Base-by-base conservation (phyloP, 106 monocot species). In the Dioscorea dumetorum region DNA sequence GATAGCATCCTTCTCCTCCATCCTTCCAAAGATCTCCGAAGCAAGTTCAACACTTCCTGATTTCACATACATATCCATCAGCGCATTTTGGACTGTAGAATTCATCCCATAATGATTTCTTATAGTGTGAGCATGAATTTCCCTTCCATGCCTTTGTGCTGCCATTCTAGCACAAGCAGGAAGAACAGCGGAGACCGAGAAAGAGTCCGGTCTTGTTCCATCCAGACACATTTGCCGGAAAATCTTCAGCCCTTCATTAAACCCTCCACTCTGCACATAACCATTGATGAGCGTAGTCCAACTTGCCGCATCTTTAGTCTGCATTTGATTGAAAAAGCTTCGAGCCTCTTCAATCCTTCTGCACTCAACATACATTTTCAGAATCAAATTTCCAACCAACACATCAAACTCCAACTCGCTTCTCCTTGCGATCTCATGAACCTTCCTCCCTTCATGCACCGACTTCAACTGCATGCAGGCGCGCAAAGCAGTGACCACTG, bases 41-140 rank as follows among this genome's bases (percentile, higher is more conserved):
- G 81, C 88, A 16, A 12, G 32, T 0, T 78, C 71, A n/a, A 88
- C 15, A 20, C 63, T 64, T 10, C 84, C 84, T 0, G 88, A 80
- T 41, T 88, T 88, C 24, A 76, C 73, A 28, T 84, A 84, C 84
- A 84, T 84, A 20, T 84, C 88, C 70, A 81, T 76, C 32, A 88
- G 73, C 3, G 88, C 88, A 50, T 88, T 88, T 12, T 62, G 61
- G 2, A 84, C 75, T 0, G 75, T 23, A 20, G 33, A 8, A 23
- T 62, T 63, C 50, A 58, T 60, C 5, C 17, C 48, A 24, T 78
- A 16, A 12, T 23, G n/a, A 21, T 63, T 67, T 48, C 88, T 23
- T n/a, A 81, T 16, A 1, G 73, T 60, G 70, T 70, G 62, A 1
- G 60, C 76, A 48, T 82, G 79, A 51, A 88, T 71, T 66, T 84